Base-by-base conservation (phyloP, 2,329 filamentous ascomycete species). In the Colletotrichum filicis region DNA sequence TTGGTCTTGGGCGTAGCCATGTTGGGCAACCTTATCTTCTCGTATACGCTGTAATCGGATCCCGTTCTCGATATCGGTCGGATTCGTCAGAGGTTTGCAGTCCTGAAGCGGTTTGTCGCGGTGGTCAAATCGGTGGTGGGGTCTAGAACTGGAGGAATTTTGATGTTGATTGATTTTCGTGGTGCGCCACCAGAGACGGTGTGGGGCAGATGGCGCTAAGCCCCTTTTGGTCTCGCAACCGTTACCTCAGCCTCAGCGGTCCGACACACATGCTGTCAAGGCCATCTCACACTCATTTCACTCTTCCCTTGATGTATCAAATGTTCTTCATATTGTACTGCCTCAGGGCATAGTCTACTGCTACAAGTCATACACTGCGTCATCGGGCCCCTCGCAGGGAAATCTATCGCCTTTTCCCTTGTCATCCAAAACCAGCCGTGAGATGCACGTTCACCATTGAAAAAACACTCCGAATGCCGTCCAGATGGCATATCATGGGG, bases 1-100 rank as follows among this genome's bases (percentile, higher is more conserved):
- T 74, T 74, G 61, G 71, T 72, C 71, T 74, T 74, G 22, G 68
- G 67, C 35, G 71, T 74, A 53, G 71, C 71, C 71, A 74, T 74
- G 37, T 59, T 74, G 57, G 57, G 58, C 30, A 19, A 16, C n/a
- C 8, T 46, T 11, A 5, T 61, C 19, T 42, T 32, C 14, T 37
- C n/a, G 52, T 16, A 22, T 22, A 4, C 32, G 62, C 28, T 24
- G 22, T 35, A 32, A 42, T 56, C 62, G 62, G 19, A 2, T 28
- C 42, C 19, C 62, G 32, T 53, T 22, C 19, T 71, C 66, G 56
- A 26, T 24, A 22, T 66, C 61, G 61, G 53, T 53, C 56, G 53
- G 12, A 35, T 32, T 30, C 12, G 53, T 69, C 59, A 72, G 60
- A 65, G 66, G 37, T 61, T 71, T 64, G 49, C 60, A 35, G 66